Conservation (phyloP, 2,329 filamentous ascomycete species). For the Aspergillus sp. region DNA sequence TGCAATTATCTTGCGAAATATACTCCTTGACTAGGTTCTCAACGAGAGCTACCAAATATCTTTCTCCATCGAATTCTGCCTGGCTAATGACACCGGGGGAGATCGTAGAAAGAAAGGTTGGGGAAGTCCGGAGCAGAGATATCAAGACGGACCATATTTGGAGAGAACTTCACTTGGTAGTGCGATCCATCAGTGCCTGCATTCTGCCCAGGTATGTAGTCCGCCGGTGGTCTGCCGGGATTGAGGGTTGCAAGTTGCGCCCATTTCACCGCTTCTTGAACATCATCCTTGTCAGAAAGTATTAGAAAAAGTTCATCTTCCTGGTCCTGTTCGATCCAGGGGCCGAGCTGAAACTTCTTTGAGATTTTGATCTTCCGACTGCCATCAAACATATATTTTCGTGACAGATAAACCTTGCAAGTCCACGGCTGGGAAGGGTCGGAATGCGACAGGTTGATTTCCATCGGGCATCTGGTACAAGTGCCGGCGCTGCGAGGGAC, state of each 20-base stretch:
- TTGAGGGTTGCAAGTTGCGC: slow-evolving; percentile 75
- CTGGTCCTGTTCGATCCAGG: slow-evolving; percentile 52
- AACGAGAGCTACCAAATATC: slow-evolving; percentile 65
- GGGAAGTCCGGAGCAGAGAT: slow-evolving; percentile 66
- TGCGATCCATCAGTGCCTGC: slow-evolving; percentile 21
- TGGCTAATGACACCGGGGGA: slow-evolving; percentile 78
- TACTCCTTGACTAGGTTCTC: slow-evolving; percentile 64
- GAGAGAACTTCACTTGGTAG: slow-evolving; percentile 62
- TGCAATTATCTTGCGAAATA: slow-evolving; percentile 60
- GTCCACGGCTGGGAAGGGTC: slow-evolving; percentile 48
- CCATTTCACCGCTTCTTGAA: slow-evolving; percentile 63
- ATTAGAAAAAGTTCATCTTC: slow-evolving; percentile 55
- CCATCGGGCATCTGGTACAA: slow-evolving; percentile 74
- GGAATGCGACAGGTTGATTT: slow-evolving; percentile 62
- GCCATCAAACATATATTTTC: slow-evolving; percentile 53
- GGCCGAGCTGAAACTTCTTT: slow-evolving; percentile 48
- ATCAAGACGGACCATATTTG: slow-evolving; percentile 70
- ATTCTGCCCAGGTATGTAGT: slow-evolving; percentile 50
- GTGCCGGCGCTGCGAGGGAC: slow-evolving; percentile 64
- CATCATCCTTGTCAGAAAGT: slow-evolving; percentile 53
- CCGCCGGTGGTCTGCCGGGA: slow-evolving; percentile 47
- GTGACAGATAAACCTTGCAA: slow-evolving; percentile 60
- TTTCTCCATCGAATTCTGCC: slow-evolving; percentile 56
- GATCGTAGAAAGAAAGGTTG: slow-evolving; percentile 73
- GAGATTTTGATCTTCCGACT: slow-evolving; percentile 39